phyloP scores from a whole-genome alignment of 208 protist genomes.

The Leishmania martiniquensis region DNA sequence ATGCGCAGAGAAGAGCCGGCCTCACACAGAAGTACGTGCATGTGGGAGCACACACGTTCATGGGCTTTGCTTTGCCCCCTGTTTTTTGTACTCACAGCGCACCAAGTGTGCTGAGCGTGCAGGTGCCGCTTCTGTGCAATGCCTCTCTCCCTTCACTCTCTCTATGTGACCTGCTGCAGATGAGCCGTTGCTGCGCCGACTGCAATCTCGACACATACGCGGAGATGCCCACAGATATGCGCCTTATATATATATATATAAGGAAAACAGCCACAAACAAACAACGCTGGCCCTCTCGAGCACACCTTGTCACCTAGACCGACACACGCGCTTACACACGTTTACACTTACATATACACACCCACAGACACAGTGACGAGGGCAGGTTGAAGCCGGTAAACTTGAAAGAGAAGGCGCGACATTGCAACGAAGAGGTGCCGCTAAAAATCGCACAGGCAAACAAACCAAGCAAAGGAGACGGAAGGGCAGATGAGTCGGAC shows the following conservation, averaged over 20 bases:
- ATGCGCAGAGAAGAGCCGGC: not conserved
- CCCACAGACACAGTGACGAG: not conserved
- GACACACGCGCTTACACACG: not conserved
- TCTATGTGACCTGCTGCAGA: not conserved
- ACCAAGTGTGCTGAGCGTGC: not conserved
- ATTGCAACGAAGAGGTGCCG: not conserved
- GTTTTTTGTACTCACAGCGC: not conserved
- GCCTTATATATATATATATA: too few species aligned
- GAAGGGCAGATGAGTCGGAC: too few species aligned
- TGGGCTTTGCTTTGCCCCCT: not conserved
- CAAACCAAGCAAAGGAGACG: not conserved
- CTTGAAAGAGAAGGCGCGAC: not conserved
- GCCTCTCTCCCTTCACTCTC: not conserved
- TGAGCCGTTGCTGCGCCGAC: not conserved
- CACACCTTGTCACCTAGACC: not conserved
- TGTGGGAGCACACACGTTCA: not conserved
- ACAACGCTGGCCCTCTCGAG: too few species aligned
- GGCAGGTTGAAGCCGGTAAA: not conserved
- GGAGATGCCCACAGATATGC: not conserved
- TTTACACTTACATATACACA: not conserved
- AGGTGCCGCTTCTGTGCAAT: not conserved
- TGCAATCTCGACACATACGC: not conserved
- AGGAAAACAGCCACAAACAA: not conserved
- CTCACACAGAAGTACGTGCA: not conserved
- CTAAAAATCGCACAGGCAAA: not conserved